Evolutionary conservation across 768 basidiomycete species (phyloP), one percentile per base, ranked within the genome.

Genomic region (Phlebiopsis flavidoalba): DNA sequence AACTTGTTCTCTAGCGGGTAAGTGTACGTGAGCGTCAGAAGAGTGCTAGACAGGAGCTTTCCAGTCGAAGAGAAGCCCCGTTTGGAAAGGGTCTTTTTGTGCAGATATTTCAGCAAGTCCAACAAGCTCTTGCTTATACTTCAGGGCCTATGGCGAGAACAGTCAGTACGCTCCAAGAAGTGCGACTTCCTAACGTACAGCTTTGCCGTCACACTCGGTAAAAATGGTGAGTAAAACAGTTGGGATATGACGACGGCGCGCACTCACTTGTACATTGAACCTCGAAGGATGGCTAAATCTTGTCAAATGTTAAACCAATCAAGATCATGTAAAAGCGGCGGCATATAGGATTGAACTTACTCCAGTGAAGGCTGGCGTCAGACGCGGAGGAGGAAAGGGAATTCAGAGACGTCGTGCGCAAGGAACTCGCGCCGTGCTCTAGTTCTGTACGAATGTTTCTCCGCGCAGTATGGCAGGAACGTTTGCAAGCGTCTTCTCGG

Each of bases 301-400:
- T 63, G 47, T n/a, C n/a, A 6, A 6, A 31, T 35, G 31, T n/a
- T n/a, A 10, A 36, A 2, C 36, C 12, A 21, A 11, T 45, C 59
- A 51, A n/a, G 53, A 71, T 40, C n/a, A 19, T 36, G 37, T 36
- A 26, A 43, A 67, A 22, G 36, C 19, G 35, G 36, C 21, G n/a
- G 19, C 11, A 57, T 45, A 49, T 21, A 8, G 19, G 45, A 60
- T 37, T 59, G 37, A 19, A 72, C 85, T 58, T 72, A 90, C 89
- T 91, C 89, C 91, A 93, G 67, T 95, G 92, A 53, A 96, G 77
- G 17, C 91, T 92, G 3, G 89, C 89, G 71, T 94, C 92, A 1
- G 89, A 88, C 2, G n/a, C n/a, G 89, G 86, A 45, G 90, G 73
- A 0, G 88, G 85, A n/a, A 1, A 79, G 79, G 3, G 87, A 85